Evolutionary conservation across 2,329 filamentous ascomycete genomes (phyloP).

Genomic region (Boeremia lycopersici): DNA sequence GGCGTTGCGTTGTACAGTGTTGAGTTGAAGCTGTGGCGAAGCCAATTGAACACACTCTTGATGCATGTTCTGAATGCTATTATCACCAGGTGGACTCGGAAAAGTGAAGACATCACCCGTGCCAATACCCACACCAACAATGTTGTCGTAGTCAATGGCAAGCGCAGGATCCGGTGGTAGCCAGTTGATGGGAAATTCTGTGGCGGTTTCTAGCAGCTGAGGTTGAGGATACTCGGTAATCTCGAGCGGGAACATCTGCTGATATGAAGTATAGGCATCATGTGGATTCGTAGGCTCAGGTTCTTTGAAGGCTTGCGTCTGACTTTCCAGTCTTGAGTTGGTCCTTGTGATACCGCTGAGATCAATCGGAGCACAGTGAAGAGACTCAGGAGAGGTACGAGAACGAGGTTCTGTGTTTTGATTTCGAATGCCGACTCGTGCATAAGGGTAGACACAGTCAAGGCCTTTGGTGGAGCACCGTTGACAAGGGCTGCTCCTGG

Average conservation of each 20-base stretch:
- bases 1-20: background rate
- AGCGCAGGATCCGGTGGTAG: conserved; percentile 12
- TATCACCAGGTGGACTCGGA: background rate
- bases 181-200: conserved; percentile 18
- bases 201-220: background rate
- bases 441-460: conserved; percentile 11
- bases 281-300: background rate
- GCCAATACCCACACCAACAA: conserved; percentile 9
- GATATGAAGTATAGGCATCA: background rate
- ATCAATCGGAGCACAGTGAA: background rate
- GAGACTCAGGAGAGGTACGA: background rate
- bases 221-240: background rate
- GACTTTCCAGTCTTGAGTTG: background rate
- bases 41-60: background rate
- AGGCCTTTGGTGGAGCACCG: conserved; percentile 11
- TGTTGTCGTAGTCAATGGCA: conserved; percentile 16
- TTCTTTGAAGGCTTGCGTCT: background rate
- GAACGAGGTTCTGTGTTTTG: background rate
- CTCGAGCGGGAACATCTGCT: background rate
- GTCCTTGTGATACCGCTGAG: too few species aligned
- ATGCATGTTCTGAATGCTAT: too few species aligned
- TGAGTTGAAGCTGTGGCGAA: too few species aligned
- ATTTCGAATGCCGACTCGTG: background rate
- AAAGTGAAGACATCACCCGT: conserved; percentile 12
- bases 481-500: conserved; percentile 11